phyloP scores from a whole-genome alignment of 2,329 filamentous ascomycete species.

The Ceratocystis alfenasii region DNA sequence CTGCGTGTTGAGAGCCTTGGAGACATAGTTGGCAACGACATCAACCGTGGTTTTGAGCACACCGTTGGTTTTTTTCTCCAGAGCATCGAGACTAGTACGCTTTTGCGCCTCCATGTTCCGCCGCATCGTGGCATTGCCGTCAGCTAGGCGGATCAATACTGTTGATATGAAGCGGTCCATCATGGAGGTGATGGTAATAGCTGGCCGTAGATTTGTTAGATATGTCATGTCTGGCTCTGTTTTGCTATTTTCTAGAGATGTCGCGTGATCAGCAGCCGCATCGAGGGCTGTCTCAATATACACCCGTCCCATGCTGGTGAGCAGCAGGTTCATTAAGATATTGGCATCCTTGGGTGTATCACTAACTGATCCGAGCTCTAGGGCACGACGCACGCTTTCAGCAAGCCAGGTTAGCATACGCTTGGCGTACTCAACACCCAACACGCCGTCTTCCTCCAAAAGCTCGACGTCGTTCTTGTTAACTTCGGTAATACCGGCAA shows the following conservation, averaged over 20 bases:
- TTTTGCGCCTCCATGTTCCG: conserved; percentile 80
- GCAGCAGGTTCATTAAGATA: conserved; percentile 67
- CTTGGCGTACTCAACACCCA: conserved; percentile 82
- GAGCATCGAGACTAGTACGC: conserved; percentile 57
- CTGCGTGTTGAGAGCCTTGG: conserved; percentile 60
- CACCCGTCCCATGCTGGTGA: conserved; percentile 79
- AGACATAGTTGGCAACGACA: conserved; percentile 64
- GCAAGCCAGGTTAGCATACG: conserved; percentile 97
- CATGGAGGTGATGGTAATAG: conserved; percentile 80
- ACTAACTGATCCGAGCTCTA: conserved; percentile 75
- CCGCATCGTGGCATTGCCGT: conserved; percentile 79
- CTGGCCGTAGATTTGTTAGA: conserved; percentile 63
- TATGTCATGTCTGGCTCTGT: conserved; percentile 80
- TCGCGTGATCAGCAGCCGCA: conserved; percentile 60
- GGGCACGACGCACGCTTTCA: conserved; percentile 78
- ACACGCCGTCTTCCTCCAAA: conserved; percentile 72
- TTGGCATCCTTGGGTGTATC: conserved; percentile 93
- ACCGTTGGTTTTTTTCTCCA: conserved; percentile 70
- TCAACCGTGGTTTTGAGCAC: conserved; percentile 47
- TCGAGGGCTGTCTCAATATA: conserved; percentile 57
- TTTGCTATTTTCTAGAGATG: conserved; percentile 65
- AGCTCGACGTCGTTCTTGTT: conserved; percentile 81
- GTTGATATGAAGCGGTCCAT: conserved; percentile 88
- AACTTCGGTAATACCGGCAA: conserved; percentile 70
- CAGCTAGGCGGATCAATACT: conserved; percentile 78